phyloP scores from a whole-genome alignment of 1,139 yeast genomes.

The Eremothecium sinecaudum region DNA sequence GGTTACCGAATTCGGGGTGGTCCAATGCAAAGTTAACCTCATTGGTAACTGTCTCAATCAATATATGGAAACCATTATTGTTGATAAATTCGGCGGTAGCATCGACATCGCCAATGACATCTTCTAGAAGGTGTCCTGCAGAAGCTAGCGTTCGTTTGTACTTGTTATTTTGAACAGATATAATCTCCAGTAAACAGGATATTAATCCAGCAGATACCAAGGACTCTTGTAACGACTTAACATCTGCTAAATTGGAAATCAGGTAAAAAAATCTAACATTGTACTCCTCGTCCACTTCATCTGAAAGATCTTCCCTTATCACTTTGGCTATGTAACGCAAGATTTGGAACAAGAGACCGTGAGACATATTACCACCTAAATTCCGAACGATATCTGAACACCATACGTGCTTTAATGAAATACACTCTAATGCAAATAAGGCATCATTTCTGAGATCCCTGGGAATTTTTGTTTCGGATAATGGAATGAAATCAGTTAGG shows the following conservation, averaged over 20 bases:
- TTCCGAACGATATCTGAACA: constrained; percentile 70
- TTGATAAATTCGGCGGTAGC: constrained; percentile 52
- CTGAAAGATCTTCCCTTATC: constrained; percentile 28
- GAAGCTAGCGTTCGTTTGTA: constrained; percentile 54
- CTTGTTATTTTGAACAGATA: constrained; percentile 41
- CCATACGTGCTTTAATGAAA: constrained; percentile 61
- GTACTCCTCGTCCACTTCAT: constrained; percentile 38
- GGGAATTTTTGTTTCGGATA: constrained; percentile 42
- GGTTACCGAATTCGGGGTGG: constrained; percentile 45
- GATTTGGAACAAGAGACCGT: constrained; percentile 70
- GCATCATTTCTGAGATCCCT: constrained; percentile 49
- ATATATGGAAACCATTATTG: constrained; percentile 52
- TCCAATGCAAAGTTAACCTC: constrained; percentile 60
- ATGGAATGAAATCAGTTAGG: constrained; percentile 59
- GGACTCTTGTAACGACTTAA: constrained; percentile 41
- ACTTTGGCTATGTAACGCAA: constrained; percentile 52
- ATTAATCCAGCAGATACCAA: constrained; percentile 64
- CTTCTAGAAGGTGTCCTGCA: constrained; percentile 53
- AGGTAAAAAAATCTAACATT: constrained; percentile 48
- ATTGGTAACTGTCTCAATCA: constrained; percentile 53
- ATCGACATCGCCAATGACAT: constrained; percentile 41
- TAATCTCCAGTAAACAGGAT: constrained; percentile 53
- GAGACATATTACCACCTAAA: constrained; percentile 85
- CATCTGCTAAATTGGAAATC: constrained; percentile 49
- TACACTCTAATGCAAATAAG: constrained; percentile 58